phyloP scores from a whole-genome alignment of 768 basidiomycete species.

The Russula virescens region DNA sequence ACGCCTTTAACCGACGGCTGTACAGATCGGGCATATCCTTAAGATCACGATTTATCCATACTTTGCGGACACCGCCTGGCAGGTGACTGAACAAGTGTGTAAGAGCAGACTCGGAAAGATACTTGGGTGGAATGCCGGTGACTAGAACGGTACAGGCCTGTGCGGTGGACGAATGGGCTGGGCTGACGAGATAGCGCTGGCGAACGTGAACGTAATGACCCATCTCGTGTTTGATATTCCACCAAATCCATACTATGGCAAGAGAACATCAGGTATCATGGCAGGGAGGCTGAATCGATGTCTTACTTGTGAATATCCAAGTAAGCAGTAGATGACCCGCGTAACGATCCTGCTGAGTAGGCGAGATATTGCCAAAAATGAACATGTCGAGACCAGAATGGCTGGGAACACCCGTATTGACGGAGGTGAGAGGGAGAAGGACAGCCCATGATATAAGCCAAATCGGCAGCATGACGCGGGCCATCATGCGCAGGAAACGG shows the following conservation, averaged over 20 bases:
- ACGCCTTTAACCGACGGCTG: slow-evolving; percentile 67
- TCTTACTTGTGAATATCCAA: slow-evolving; percentile 75
- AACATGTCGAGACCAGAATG: slow-evolving; percentile 61
- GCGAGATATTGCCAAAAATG: slow-evolving; percentile 76
- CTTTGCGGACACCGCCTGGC: slow-evolving; percentile 83
- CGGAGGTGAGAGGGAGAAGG: slow-evolving; percentile 70
- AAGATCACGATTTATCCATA: slow-evolving; percentile 91
- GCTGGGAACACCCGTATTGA: slow-evolving; percentile 42
- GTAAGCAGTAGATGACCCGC: slow-evolving; percentile 75
- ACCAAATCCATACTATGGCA: slow-evolving; percentile 72
- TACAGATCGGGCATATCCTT: slow-evolving; percentile 83
- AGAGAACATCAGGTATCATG: background rate
- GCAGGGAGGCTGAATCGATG: background rate
- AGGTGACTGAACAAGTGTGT: slow-evolving; percentile 65
- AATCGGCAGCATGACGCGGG: slow-evolving; percentile 77
- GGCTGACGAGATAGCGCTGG: slow-evolving; percentile 76
- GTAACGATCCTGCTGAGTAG: slow-evolving; percentile 50
- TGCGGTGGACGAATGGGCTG: slow-evolving; percentile 64
- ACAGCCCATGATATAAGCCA: slow-evolving; percentile 88
- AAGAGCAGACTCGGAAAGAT: slow-evolving; percentile 66
- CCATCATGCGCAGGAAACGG: slow-evolving; percentile 82
- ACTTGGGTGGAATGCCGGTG: slow-evolving; percentile 79
- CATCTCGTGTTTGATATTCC: slow-evolving; percentile 80
- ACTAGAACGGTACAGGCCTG: slow-evolving; percentile 90
- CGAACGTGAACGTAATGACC: slow-evolving; percentile 69